These are phyloP conservation scores for Moesziomyces globuligerus DNA, from an alignment of 1,284 basidiomycete genomes.

Conservation along the genomic window DNA sequence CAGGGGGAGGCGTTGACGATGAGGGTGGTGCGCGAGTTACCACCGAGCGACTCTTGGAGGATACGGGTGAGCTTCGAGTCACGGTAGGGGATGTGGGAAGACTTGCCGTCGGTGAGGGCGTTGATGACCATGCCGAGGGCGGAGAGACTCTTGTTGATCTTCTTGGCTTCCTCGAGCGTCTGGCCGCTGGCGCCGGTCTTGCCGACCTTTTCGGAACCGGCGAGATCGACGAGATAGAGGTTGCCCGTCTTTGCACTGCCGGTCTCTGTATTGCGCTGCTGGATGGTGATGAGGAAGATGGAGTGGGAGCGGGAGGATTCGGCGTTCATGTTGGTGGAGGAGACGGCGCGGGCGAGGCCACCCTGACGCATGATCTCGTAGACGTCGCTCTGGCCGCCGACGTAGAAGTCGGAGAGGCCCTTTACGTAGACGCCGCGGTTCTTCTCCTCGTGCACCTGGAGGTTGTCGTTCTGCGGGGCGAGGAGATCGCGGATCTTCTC, in stretches of 20 bases:
- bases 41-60: conserved; percentile 98
- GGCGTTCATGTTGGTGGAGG: conserved; percentile 99
- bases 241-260: conserved; percentile 97
- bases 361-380: conserved; percentile 99
- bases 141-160: conserved; percentile 98
- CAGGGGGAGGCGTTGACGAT: conserved; percentile 99
- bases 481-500: conserved; percentile 95
- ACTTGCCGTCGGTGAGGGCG: conserved; percentile 89
- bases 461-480: conserved; percentile 96
- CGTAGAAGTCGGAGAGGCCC: conserved; percentile 96
- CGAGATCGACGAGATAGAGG: conserved; percentile 96
- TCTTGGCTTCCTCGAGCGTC: conserved; percentile 98
- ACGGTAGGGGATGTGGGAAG: conserved; percentile 96
- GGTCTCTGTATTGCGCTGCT: conserved; percentile 94
- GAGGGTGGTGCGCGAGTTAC: conserved; percentile 97
- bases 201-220: conserved; percentile 98
- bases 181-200: conserved; percentile 99
- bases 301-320: conserved; percentile 99
- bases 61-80: conserved; percentile 99
- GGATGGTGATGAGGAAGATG: conserved; percentile 97
- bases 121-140: conserved; percentile 99
- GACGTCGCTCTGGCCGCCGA: conserved; percentile 80
- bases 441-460: conserved; percentile 99
- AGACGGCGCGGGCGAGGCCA: conserved; percentile 87
- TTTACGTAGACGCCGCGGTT: conserved; percentile 98